Percentiles rank a stretch among this genome's conserved stretches.
Evolutionary conservation across 1,284 basidiomycete genomes (phyloP).

Genomic region (Sporisorium graminicola): DNA sequence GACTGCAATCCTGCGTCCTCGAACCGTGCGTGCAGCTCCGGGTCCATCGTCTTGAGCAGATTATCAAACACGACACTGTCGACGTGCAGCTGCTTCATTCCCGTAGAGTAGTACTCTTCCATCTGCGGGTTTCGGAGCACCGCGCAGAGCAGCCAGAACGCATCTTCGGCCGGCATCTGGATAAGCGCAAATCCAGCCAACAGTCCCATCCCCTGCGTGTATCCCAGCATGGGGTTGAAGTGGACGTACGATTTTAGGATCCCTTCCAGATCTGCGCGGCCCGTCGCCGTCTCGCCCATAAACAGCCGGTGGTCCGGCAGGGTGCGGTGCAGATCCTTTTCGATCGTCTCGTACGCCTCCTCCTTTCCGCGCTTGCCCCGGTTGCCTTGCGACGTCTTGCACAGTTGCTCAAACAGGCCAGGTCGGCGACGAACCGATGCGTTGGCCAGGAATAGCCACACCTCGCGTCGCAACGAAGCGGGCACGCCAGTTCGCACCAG

Average conservation of each 20-base stretch:
- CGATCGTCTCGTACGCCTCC: conserved; percentile 61
- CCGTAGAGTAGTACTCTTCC: conserved; percentile 78
- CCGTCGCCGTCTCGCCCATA: conserved; percentile 56
- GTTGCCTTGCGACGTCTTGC: conserved; percentile 52
- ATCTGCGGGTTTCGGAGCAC: conserved; percentile 77
- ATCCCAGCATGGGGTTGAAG: conserved; percentile 70
- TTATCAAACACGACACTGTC: conserved; percentile 83
- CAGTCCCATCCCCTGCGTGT: conserved; percentile 76
- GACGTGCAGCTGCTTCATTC: conserved; percentile 81
- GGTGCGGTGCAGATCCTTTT: conserved; percentile 66
- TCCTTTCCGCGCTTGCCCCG: conserved; percentile 60
- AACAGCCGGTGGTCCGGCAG: conserved; percentile 63
- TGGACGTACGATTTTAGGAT: conserved; percentile 70
- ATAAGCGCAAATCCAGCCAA: conserved; percentile 83
- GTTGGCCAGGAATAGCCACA: conserved; percentile 67
- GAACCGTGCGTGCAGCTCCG: conserved; percentile 68
- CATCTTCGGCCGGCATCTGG: conserved; percentile 88
- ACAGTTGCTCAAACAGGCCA: conserved; percentile 64
- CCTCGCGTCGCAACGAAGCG: conserved; percentile 58
- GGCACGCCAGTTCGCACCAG: conserved; percentile 84
- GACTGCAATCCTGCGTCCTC: conserved; percentile 58
- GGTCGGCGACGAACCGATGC: conserved; percentile 53
- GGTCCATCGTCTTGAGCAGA: conserved; percentile 79
- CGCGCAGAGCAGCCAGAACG: conserved; percentile 82
- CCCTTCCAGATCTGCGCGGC: conserved; percentile 62